phyloP scores from a whole-genome alignment of 2,329 filamentous ascomycete genomes.

The Exophiala aquamarina region DNA sequence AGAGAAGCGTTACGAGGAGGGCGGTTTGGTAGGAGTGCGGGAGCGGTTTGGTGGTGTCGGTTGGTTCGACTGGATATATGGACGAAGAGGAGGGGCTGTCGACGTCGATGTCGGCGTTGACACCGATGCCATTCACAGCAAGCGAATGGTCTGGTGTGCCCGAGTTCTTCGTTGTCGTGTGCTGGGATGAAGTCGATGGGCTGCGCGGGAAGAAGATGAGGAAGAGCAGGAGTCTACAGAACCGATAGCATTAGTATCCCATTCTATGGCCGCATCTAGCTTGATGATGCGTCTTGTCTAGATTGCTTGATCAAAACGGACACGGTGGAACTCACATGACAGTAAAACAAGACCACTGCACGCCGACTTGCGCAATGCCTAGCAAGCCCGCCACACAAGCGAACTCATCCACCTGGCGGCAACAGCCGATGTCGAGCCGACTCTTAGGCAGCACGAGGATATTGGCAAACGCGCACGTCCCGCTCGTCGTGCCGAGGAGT shows the following conservation, averaged over 20 bases:
- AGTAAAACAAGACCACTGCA: conserved; percentile 89
- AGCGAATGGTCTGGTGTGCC: too few relatives aligned
- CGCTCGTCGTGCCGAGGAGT: conserved; percentile 86
- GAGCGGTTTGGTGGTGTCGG: conserved; percentile 14
- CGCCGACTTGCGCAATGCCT: conserved; percentile 85
- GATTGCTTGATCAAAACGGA: too few relatives aligned
- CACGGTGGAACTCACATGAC: conserved; percentile 68
- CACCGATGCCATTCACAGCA: background rate
- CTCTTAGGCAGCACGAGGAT: conserved; percentile 86
- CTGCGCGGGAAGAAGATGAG: conserved; percentile 84
- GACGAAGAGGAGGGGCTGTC: too few relatives aligned
- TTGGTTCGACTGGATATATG: too few relatives aligned
- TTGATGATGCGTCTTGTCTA: too few relatives aligned
- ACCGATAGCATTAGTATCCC: too few relatives aligned
- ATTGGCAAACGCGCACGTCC: conserved; percentile 85
- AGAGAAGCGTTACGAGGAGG: conserved; percentile 69
- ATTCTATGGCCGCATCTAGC: too few relatives aligned
- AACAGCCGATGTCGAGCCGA: conserved; percentile 80
- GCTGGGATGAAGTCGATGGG: too few relatives aligned
- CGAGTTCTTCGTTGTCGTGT: conserved; percentile 40
- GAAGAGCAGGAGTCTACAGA: conserved; percentile 70
- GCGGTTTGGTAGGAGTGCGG: conserved; percentile 74
- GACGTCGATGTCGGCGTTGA: conserved; percentile 32
- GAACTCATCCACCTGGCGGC: conserved; percentile 74
- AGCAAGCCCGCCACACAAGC: conserved; percentile 83